These are phyloP conservation scores for Uromyces viciae-fabae DNA, from an alignment of 1,284 basidiomycete species.

Conservation along the genomic window DNA sequence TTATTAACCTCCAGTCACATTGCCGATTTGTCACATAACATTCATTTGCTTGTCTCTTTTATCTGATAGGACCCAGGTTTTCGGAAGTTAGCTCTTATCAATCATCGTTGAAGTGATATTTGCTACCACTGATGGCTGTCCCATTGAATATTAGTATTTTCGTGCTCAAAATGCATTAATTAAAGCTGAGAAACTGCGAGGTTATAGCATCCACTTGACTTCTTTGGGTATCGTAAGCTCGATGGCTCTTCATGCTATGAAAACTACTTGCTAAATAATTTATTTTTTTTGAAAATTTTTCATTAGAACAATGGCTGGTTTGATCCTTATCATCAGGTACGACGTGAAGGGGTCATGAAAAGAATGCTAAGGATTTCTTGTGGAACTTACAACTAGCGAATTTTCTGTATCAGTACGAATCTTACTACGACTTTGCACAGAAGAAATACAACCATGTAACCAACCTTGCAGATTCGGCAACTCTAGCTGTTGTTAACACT, in stretches of 20 bases:
- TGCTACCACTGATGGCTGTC: too few relatives aligned
- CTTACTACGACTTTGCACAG: slow-evolving; percentile 35
- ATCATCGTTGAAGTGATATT: not conserved
- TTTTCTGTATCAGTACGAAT: slow-evolving; percentile 19
- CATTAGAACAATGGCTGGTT: slow-evolving; percentile 45
- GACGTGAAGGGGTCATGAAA: not conserved
- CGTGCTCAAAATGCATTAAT: slow-evolving; percentile 33
- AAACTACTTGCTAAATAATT: not conserved
- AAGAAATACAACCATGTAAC: slow-evolving; percentile 28
- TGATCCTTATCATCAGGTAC: slow-evolving; percentile 36
- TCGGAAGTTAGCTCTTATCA: not conserved
- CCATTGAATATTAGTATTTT: slow-evolving; percentile 22
- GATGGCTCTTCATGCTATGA: not conserved
- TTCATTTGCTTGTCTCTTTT: too few relatives aligned
- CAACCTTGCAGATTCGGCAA: slow-evolving; percentile 18
- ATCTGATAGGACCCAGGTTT: slow-evolving; percentile 8
- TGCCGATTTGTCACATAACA: too few relatives aligned
- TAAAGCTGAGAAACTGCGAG: slow-evolving; percentile 14
- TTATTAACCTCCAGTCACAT: too few relatives aligned
- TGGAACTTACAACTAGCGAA: not conserved
- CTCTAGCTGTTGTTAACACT: slow-evolving; percentile 8
- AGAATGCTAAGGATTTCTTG: not conserved
- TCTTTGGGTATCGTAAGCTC: slow-evolving; percentile 36
- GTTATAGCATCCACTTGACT: not conserved
- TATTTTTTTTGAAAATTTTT: not conserved